Evolutionary conservation across 768 basidiomycete genomes (phyloP), one percentile per base, ranked within the genome.

Genomic region (Lentinula detonsa): DNA sequence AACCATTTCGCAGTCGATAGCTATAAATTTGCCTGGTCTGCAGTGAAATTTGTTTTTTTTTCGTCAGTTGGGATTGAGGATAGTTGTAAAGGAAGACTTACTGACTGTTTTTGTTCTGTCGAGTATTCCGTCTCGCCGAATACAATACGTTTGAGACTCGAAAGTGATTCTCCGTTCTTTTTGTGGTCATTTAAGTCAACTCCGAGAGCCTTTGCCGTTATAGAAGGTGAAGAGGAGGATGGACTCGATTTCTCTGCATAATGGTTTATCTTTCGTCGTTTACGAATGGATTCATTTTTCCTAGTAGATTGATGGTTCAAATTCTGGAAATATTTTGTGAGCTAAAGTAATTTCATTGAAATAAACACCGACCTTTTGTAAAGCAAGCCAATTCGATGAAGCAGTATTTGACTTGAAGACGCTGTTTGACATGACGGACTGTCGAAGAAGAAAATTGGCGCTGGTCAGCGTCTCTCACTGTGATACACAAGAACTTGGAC

Each of bases 1-100:
- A 10, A 98, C 95, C 94, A 98, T 97, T 73, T 98, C 96, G 67
- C 96, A 98, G 73, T 99, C 96, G 33, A 99, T 76, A 0, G 93
- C 86, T 46, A 97, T 75, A 64, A 90, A 90, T 68, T 83, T 87
- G 52, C 89, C 89, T 4, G 85, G 83, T 51, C 87, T 86, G n/a
- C 11, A 58, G 18, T 52, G 52, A 28, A 4, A 28, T 28, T 28
- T 28, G 50, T 34, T 18, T 43, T 52, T 52, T 59, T 55, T 55
- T 56, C 16, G 42, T 62, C 37, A 56, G 34, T 51, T 33, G 49
- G 51, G 10, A 48, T 53, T 18, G 48, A 52, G 53, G 34, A 23
- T 43, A 10, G n/a, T 33, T 45, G 23, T 35, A 34, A 40, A 18
- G 28, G 35, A 21, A 62, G 35, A 59, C 37, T 9, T 21, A 70